Evolutionary conservation across 2,329 filamentous ascomycete genomes (phyloP), one percentile per base, ranked within the genome.

Genomic region (Fusarium coicis): DNA sequence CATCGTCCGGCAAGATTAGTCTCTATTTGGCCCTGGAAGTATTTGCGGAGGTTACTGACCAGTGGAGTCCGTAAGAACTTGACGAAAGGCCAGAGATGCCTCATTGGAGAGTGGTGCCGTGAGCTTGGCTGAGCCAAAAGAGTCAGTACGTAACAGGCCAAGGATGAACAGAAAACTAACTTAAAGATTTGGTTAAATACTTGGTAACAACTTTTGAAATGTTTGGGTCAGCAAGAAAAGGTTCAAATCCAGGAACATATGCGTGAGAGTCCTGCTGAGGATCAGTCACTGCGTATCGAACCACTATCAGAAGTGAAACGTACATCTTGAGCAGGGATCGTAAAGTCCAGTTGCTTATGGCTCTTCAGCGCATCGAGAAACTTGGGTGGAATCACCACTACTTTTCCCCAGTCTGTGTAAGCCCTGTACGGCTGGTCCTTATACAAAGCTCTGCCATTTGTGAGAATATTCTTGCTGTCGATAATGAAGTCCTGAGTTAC

Each of bases 151-250:
- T 10, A 3, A 14, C 21, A 21, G 5, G 8, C 1, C 5, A 56
- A 28, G 18, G 12, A 2, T 10, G 4, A 3, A 19, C 2, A 32
- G 5, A 18, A 18, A 4, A 63, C 60, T 0, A 21, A 63, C 60
- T 28, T 18, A 65, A 36, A 14, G 42, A 10, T 11, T 56, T 65
- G 12, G 60, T 66, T 8, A 66, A 5, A 4, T 66, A 66, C n/a
- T 66, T 66, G 6, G 28, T 58, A 2, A 66, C 37, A 18, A 66
- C 43, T 5, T 28, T 56, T 0, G 8, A 1, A 18, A 42, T 11
- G 0, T 19, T 16, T 2, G 30, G 36, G 1, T 18, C 26, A 6
- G 18, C 30, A 21, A 2, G 1, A 23, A 66, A 34, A 1, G 63
- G 42, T 0, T 66, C 63, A 28, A 66, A 66, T 14, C 63, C 63